phyloP scores from a whole-genome alignment of 164 flowering plant genomes.

The Santalum album region DNA sequence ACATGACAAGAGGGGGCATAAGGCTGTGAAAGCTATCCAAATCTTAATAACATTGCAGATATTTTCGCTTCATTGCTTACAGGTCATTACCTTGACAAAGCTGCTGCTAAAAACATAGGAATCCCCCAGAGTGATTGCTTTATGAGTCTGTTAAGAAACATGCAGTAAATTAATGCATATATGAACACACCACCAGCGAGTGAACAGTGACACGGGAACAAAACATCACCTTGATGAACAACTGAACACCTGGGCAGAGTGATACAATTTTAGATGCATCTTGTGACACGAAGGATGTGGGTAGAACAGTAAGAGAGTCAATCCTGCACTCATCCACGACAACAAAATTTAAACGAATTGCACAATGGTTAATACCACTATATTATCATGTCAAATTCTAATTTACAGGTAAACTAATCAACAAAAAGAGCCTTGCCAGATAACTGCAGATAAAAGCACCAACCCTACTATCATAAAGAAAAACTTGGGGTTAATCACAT shows the following conservation, averaged over 20 bases:
- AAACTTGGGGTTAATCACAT: too few relatives aligned
- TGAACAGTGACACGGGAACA: background rate
- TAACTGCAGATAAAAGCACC: too few relatives aligned
- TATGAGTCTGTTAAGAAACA: slow-evolving; percentile 50
- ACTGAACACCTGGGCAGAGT: slow-evolving; percentile 67
- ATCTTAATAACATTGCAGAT: background rate
- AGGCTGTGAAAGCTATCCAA: too few relatives aligned
- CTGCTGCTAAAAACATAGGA: slow-evolving; percentile 56
- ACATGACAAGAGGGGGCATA: background rate
- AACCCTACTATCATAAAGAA: too few relatives aligned
- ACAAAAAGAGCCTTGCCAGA: too few relatives aligned
- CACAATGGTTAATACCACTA: background rate
- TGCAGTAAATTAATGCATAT: background rate
- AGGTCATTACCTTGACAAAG: slow-evolving; percentile 63
- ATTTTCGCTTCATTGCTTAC: background rate
- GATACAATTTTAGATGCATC: slow-evolving; percentile 81
- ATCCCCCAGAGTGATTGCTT: slow-evolving; percentile 68
- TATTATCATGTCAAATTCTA: background rate
- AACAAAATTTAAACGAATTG: background rate
- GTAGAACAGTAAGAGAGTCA: slow-evolving; percentile 75
- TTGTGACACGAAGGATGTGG: slow-evolving; percentile 59
- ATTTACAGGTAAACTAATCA: background rate
- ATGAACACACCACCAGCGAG: background rate
- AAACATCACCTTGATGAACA: slow-evolving; percentile 57
- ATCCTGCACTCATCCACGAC: slow-evolving; percentile 44